Conservation (phyloP, 768 basidiomycete species). For the Lactarius sp. region DNA sequence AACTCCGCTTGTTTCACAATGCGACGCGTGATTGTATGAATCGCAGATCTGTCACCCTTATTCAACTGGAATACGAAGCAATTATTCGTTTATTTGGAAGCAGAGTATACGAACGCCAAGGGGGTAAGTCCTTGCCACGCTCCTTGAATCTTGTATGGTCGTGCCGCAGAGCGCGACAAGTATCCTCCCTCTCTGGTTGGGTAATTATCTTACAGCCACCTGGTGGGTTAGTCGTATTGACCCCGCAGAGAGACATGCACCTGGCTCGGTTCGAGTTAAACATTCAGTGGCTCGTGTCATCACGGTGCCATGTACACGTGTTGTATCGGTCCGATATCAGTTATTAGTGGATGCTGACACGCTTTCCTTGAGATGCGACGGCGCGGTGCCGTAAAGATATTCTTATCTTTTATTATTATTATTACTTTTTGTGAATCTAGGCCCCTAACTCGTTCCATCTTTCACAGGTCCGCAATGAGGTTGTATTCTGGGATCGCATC, state of each 20-base stretch:
- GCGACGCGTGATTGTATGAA: not conserved
- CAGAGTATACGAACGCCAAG: conserved; percentile 70
- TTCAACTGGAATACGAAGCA: conserved; percentile 99
- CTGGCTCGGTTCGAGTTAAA: not conserved
- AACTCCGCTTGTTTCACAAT: not conserved
- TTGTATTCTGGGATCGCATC: conserved; percentile 92
- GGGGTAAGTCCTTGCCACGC: conserved; percentile 48
- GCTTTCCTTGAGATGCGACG: not conserved
- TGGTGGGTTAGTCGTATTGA: too few relatives aligned
- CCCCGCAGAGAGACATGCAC: not conserved
- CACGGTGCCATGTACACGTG: conserved; percentile 1
- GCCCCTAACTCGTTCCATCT: conserved; percentile 9
- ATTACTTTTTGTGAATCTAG: not conserved
- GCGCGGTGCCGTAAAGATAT: not conserved
- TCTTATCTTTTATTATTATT: not conserved
- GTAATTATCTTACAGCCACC: not conserved
- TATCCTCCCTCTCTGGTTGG: not conserved
- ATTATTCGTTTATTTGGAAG: conserved; percentile 79
- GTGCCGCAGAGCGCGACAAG: not conserved
- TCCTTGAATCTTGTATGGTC: conserved; percentile 3
- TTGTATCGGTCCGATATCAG: not conserved
- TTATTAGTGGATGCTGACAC: not conserved
- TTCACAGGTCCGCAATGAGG: conserved; percentile 59
- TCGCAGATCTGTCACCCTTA: conserved; percentile 68
- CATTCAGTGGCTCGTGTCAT: conserved; percentile 2